A percentile compares a stretch with the other conserved stretches of the same genome.
Evolutionary conservation across 768 basidiomycete species (phyloP).

Genomic region (Mycena latifolia): DNA sequence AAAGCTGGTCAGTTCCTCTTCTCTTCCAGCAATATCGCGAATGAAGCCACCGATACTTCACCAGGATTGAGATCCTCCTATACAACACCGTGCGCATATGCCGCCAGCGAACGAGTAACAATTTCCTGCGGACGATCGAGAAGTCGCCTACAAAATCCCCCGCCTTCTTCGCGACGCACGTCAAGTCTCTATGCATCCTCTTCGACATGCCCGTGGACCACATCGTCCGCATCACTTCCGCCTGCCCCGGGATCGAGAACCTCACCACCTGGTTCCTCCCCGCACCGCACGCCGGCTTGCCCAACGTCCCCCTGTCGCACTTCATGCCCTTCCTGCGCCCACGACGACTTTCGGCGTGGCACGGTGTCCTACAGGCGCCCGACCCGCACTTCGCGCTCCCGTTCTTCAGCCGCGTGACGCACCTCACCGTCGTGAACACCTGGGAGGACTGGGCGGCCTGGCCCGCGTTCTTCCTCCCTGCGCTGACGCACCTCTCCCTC

Average conservation of each 20-base stretch:
- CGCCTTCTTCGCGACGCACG: constrained; percentile 49
- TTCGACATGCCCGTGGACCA: constrained; percentile 48
- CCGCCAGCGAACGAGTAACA: constrained; percentile 46
- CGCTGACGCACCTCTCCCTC: constrained; percentile 53
- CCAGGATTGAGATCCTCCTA: constrained; percentile 46
- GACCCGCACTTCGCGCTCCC: constrained; percentile 42
- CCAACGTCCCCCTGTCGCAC: constrained; percentile 31
- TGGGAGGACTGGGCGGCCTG: constrained; percentile 60
- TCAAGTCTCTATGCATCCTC: constrained; percentile 52
- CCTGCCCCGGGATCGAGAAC: constrained; percentile 48
- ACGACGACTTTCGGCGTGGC: constrained; percentile 46
- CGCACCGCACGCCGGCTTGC: constrained; percentile 27
- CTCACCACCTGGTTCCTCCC: constrained; percentile 54
- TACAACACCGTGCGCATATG: constrained; percentile 50
- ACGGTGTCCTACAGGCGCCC: constrained; percentile 38
- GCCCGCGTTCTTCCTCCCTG: constrained; percentile 44
- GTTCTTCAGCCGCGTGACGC: constrained; percentile 52
- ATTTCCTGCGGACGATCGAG: constrained; percentile 54
- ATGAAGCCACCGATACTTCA: no score
- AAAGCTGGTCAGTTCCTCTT: constrained; percentile 51
- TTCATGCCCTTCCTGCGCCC: constrained; percentile 44
- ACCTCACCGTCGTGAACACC: constrained; percentile 53
- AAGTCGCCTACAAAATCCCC: constrained; percentile 45
- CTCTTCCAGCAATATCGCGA: no score
- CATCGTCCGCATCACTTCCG: constrained; percentile 47